Evolutionary conservation across 2,329 filamentous ascomycete species (phyloP).

Genomic region (Fusarium caatingaense): DNA sequence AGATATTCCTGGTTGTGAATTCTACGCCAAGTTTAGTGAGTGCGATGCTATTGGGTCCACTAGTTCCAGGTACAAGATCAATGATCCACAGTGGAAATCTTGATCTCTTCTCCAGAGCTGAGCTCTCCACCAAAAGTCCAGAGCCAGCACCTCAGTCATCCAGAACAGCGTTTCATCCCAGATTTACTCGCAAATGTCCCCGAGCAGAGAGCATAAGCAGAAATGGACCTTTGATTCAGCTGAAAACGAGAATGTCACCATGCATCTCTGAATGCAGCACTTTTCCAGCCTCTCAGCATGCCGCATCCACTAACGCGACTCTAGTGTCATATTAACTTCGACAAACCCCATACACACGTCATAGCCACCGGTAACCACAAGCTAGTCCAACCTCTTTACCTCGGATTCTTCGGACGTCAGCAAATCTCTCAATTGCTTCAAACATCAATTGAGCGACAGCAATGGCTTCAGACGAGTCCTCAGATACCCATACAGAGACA

Average conservation of each 20-base stretch:
- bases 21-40: not conserved
- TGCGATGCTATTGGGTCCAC: not conserved
- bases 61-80: not conserved
- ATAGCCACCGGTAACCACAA: not conserved
- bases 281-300: not conserved
- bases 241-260: not conserved
- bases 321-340: constrained; percentile 8
- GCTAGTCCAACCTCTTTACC: not conserved
- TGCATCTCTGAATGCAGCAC: not conserved
- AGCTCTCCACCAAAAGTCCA: too few species aligned
- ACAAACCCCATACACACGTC: constrained; percentile 8
- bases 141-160: too few species aligned
- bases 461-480: constrained; percentile 17
- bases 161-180: too few species aligned
- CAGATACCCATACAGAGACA: constrained; percentile 2
- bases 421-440: not conserved
- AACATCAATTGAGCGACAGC: not conserved
- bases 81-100: not conserved
- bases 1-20: too few species aligned
- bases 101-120: not conserved
- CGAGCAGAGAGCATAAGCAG: too few species aligned
- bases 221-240: not conserved
- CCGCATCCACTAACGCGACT: not conserved
- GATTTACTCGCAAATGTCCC: too few species aligned
- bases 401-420: not conserved